phyloP scores from a whole-genome alignment of 257 asterid species.

The Solanum bulbocastanum region DNA sequence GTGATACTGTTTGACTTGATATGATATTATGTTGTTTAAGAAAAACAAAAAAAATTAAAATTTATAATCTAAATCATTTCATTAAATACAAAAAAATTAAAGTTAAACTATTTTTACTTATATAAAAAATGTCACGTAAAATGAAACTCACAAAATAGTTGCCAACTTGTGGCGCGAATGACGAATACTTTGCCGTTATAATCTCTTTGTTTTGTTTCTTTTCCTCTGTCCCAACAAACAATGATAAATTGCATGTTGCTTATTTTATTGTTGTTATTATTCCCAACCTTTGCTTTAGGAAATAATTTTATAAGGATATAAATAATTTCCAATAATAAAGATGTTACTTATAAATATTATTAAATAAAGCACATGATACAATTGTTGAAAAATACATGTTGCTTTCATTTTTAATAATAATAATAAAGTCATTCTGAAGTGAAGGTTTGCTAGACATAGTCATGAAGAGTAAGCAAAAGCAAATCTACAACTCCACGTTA shows the following conservation, averaged over 20 bases:
- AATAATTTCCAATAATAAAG: not conserved
- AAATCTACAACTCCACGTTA: not conserved
- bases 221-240: not conserved
- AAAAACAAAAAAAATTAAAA: too few relatives aligned
- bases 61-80: too few relatives aligned
- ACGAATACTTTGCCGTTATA: not conserved
- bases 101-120: too few relatives aligned
- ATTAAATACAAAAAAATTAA: too few relatives aligned
- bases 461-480: not conserved
- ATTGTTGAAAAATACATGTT: not conserved
- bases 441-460: not conserved
- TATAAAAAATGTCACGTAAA: too few relatives aligned
- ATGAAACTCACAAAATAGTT: not conserved
- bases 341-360: not conserved
- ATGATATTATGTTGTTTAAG: fast-evolving
- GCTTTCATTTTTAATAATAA: too few relatives aligned
- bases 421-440: not conserved
- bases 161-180: not conserved
- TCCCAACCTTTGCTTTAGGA: not conserved
- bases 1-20: too few relatives aligned
- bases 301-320: not conserved
- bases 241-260: not conserved
- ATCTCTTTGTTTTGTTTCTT: not conserved
- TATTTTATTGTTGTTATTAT: not conserved
- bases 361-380: not conserved